Evolutionary conservation across 306 rosid genomes (phyloP), one percentile per base, ranked within the genome.

Genomic region (Fragaria ananassa): DNA sequence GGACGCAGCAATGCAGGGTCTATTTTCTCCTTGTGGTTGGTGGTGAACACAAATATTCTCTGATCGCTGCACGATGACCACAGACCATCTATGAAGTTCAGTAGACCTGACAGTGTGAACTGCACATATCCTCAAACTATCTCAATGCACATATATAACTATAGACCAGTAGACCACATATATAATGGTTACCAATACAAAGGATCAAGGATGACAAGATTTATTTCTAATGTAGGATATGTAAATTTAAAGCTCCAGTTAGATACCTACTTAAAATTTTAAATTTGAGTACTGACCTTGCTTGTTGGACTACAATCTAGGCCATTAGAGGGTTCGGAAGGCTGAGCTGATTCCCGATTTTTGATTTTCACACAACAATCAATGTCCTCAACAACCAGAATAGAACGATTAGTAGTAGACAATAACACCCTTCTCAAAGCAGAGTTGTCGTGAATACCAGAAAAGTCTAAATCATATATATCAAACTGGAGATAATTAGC

Each of bases 1-100:
- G 89, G 86, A 0, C 90, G 83, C 71, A 86, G 6, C 84, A 91
- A 60, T 0, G 89, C 91, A 0, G 88, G 81, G 15, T 89, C 93
- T 1, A 89, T 72, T 62, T 60, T 79, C 0, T 87, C 92, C 54
- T 54, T 82, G 57, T 91, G 88, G 13, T 89, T 89, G 3, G 97
- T 87, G 0, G 97, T 89, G 72, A 91, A 86, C 12, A 91, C 61
- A 0, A 89, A 66, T 18, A 91, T 87, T 25, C 91, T 34, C 70
- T 89, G 89, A 10, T 91, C 97, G 0, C 92, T 91, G 4, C 79
- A 77, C 44, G 89, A 80, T 2, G 92, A 85, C 89, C 94, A 91
- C 47, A 91, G 53, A 7, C 91, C 93, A 71, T 91, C 91, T 58
- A 87, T 82, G 77, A 79, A 76, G 78, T 87, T 87, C 9, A 87